phyloP scores from a whole-genome alignment of 345 rosid genomes.

The Melaleuca alternifolia region DNA sequence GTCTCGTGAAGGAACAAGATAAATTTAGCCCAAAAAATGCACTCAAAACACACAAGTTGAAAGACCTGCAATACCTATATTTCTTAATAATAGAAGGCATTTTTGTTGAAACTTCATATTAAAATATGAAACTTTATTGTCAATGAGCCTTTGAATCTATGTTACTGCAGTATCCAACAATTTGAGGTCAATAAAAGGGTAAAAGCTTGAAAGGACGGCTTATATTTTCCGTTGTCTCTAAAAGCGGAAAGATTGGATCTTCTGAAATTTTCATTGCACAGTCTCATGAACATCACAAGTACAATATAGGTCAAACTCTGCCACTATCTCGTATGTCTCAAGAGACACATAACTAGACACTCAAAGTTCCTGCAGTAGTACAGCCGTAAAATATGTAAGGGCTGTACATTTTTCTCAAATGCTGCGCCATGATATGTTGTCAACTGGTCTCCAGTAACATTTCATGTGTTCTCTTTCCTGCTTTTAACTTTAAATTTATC shows the following conservation, averaged over 20 bases:
- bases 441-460: not conserved
- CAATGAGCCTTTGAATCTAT: not conserved
- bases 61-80: not conserved
- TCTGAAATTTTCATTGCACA: not conserved
- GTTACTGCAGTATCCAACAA: not conserved
- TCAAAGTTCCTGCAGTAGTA: not conserved
- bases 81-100: not conserved
- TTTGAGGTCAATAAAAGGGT: not conserved
- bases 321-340: not conserved
- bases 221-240: not conserved
- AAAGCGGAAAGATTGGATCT: not conserved
- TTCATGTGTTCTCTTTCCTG: not conserved
- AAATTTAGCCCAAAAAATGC: not conserved
- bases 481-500: not conserved
- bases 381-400: not conserved
- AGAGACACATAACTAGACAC: not conserved
- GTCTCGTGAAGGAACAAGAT: not conserved
- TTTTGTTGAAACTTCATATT: not conserved
- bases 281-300: not conserved
- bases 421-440: not conserved
- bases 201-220: not conserved
- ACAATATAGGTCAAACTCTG: not conserved
- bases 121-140: not conserved
- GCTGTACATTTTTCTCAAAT: not conserved
- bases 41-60: not conserved